These are phyloP conservation scores for Xylaria curta DNA, from an alignment of 495 filamentous ascomycete species.

Conservation along the genomic window DNA sequence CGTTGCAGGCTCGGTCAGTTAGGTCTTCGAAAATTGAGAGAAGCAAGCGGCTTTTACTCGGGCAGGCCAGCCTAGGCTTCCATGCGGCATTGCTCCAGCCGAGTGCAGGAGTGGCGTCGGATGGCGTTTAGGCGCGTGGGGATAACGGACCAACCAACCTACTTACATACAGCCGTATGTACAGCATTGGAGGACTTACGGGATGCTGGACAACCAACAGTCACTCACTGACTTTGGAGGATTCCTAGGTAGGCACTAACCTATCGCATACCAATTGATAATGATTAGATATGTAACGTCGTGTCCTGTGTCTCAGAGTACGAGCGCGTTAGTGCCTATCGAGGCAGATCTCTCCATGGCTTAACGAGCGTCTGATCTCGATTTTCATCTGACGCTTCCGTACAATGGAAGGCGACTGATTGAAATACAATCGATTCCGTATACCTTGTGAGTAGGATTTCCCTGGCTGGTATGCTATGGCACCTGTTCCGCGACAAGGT, in stretches of 20 bases:
- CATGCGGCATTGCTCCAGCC: conserved; percentile 16
- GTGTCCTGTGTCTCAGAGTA: conserved; percentile 5
- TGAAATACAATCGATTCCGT: not conserved
- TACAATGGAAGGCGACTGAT: not conserved
- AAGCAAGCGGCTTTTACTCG: not conserved
- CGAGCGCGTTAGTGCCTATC: not conserved
- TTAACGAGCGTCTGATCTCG: conserved; percentile 14
- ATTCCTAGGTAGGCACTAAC: not conserved
- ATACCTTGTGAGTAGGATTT: not conserved
- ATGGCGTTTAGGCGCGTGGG: conserved; percentile 13
- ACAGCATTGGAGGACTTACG: not conserved
- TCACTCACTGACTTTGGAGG: not conserved
- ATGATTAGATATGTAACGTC: conserved; percentile 17
- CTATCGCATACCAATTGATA: not conserved
- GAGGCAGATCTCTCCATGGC: not conserved
- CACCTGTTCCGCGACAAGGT: not conserved
- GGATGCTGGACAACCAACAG: not conserved
- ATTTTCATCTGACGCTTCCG: not conserved
- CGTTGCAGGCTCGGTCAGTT: conserved; percentile 12
- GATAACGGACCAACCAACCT: not conserved
- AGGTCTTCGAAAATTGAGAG: not conserved
- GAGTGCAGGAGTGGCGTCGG: conserved; percentile 18
- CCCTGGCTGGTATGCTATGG: not conserved
- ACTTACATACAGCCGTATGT: not conserved
- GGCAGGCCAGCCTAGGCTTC: not conserved